Percentiles rank a stretch among this genome's conserved stretches.
Conservation (phyloP, 2,329 filamentous ascomycete species). For the Zopfia rhizophila region DNA sequence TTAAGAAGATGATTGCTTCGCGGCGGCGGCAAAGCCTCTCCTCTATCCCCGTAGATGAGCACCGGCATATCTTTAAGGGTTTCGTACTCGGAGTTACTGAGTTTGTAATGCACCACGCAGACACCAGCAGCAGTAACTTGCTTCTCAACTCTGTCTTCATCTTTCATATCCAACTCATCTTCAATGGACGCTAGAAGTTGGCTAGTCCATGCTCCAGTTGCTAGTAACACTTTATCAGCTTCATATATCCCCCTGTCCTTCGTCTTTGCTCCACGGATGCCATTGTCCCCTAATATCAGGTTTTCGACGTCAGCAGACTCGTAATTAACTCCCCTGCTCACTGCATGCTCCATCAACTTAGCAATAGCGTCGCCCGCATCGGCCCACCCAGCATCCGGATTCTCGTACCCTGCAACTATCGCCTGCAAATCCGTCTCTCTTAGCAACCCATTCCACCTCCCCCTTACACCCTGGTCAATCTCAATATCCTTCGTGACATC, state of each 20-base stretch:
- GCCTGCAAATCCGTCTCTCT: constrained; percentile 44
- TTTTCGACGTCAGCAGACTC: constrained; percentile 56
- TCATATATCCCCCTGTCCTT: constrained; percentile 58
- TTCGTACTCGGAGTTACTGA: constrained; percentile 62
- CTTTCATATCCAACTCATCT: constrained; percentile 54
- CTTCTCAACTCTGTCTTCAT: constrained; percentile 59
- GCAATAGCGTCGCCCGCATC: constrained; percentile 61
- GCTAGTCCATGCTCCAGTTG: constrained; percentile 68
- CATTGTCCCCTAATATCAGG: constrained; percentile 54
- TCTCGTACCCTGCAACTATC: constrained; percentile 57
- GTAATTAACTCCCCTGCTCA: constrained; percentile 58
- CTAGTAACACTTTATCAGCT: constrained; percentile 66
- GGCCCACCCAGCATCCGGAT: constrained; percentile 64
- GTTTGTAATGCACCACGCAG: constrained; percentile 66
- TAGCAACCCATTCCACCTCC: constrained; percentile 55
- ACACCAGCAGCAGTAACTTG: constrained; percentile 69
- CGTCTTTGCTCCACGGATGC: constrained; percentile 59
- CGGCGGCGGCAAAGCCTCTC: constrained; percentile 62
- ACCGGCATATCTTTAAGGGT: constrained; percentile 65
- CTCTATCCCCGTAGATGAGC: constrained; percentile 59
- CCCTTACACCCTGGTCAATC: constrained; percentile 44
- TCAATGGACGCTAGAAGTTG: constrained; percentile 63
- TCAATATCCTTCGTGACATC: constrained; percentile 51
- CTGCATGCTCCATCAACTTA: constrained; percentile 56
- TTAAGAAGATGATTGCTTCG: constrained; percentile 63